Evolutionary conservation across 805 yeast genomes (phyloP).

Genomic region (Blastobotrys chiropterorum): DNA sequence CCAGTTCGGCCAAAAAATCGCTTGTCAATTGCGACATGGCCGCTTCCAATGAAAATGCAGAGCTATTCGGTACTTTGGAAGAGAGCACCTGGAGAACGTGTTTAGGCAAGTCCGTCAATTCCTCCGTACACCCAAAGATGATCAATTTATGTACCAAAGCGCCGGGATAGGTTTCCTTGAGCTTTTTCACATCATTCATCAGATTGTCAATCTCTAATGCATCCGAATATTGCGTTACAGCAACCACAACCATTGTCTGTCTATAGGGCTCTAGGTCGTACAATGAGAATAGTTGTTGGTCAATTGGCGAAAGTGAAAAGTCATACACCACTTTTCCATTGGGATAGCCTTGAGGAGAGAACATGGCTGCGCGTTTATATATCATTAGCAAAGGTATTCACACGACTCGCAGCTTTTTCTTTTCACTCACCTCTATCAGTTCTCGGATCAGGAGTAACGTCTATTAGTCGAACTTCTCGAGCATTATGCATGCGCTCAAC

Average conservation of each 20-base stretch:
- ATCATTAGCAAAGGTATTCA: background rate
- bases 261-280: slow-evolving; percentile 89
- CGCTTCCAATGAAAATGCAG: slow-evolving; percentile 47
- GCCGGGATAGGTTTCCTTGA: slow-evolving; percentile 44
- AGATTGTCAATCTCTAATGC: background rate
- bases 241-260: slow-evolving; percentile 53
- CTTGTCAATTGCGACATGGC: slow-evolving; percentile 67
- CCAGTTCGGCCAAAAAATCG: slow-evolving; percentile 55
- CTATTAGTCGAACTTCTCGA: slow-evolving; percentile 65
- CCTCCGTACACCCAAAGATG: slow-evolving; percentile 38
- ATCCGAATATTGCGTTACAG: slow-evolving; percentile 33
- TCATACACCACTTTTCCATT: slow-evolving; percentile 65
- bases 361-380: slow-evolving; percentile 36
- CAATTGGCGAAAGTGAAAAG: slow-evolving; percentile 41
- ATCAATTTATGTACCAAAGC: slow-evolving; percentile 29
- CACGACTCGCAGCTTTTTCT: background rate
- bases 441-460: slow-evolving; percentile 60
- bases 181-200: slow-evolving; percentile 27
- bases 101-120: slow-evolving; percentile 4
- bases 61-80: slow-evolving; percentile 27
- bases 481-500: slow-evolving; percentile 41
- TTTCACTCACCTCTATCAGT: slow-evolving; percentile 28
- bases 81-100: slow-evolving; percentile 19
- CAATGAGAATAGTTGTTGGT: slow-evolving; percentile 50
- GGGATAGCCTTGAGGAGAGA: slow-evolving; percentile 84